Base-by-base conservation (phyloP, 106 monocot species). In the Apostasia shenzhenica region DNA sequence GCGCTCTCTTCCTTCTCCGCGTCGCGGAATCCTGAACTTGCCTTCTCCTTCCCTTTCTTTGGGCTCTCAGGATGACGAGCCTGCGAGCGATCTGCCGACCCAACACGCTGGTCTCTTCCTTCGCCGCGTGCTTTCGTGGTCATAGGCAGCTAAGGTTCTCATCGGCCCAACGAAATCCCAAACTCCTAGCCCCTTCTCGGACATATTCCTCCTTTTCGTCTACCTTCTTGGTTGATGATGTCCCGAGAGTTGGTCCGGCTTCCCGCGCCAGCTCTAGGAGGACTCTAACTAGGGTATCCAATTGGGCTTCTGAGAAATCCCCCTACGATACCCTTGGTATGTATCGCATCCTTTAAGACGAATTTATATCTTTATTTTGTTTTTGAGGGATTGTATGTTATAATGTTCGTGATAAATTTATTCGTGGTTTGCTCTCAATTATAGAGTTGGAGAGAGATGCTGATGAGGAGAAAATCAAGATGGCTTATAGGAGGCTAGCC, bases 241-340 rank as follows among this genome's bases (percentile, higher is more conserved):
- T 75, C 41, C 80, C 70, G 10, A 63, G 57, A 58, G 60, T 72
- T 55, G 70, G 53, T 11, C 57, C 72, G 10, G 57, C 71, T 3
- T 83, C 67, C 43, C 76, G 88, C 11, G 44, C 60, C 10, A 58
- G 14, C 40, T 82, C 72, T 47, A 72, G 80, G 82, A 77, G 91
- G 70, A 92, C 78, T 26, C 70, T 89, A n/a, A 80, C 89, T 10
- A 76, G 88, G 74, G 91, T 81, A 4, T 80, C 95, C 68, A 92
- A 80, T 43, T 92, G 95, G 95, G 77, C 76, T 5, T 92, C 92
- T 14, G 82, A 89, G 72, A 86, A 73, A 48, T 92, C 91, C 2
- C 95, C 95, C 9, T 95, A 95, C 67, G 89, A 95, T 67, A 95
- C 89, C 47, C 81, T 95, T 4, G 95, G 95, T 95, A 79, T 66